Evolutionary conservation across 2,329 filamentous ascomycete species (phyloP).

Genomic region (Ceratocystis cubensis): DNA sequence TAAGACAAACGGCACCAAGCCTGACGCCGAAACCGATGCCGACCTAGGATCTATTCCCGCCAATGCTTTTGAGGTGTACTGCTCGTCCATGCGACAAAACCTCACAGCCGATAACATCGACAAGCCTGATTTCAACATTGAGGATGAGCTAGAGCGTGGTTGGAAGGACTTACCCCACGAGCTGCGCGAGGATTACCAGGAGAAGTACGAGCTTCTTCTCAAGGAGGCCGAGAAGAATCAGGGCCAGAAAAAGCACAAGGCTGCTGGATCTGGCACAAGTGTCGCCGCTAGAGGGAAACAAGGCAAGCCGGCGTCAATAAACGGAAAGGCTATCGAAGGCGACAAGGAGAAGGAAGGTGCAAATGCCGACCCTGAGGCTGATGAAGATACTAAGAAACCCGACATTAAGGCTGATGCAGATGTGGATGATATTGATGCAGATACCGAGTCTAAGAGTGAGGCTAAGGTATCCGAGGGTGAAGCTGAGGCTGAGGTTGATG

Average conservation of each 20-base stretch:
- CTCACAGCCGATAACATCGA: slow-evolving; percentile 36
- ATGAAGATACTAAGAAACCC: slow-evolving; percentile 11
- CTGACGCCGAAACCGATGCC: slow-evolving; percentile 29
- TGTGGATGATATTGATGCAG: slow-evolving; percentile 1
- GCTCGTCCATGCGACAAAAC: slow-evolving; percentile 36
- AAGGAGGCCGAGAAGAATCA: slow-evolving; percentile 28
- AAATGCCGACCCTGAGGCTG: slow-evolving; percentile 10
- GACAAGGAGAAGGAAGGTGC: slow-evolving; percentile 9
- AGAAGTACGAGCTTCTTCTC: slow-evolving; percentile 32
- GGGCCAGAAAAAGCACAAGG: slow-evolving; percentile 8
- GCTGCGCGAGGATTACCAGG: slow-evolving; percentile 39
- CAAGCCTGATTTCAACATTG: slow-evolving; percentile 30
- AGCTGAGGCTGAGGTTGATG: not conserved
- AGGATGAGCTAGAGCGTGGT: slow-evolving; percentile 42
- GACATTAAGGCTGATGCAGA: slow-evolving; percentile 15
- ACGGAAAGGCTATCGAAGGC: slow-evolving; percentile 23
- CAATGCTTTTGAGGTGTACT: slow-evolving; percentile 45
- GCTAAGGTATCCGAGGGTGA: slow-evolving; percentile 16
- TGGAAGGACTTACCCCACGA: slow-evolving; percentile 43
- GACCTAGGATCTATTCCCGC: slow-evolving; percentile 32
- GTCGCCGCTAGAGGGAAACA: slow-evolving; percentile 10
- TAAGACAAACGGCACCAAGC: slow-evolving; percentile 31
- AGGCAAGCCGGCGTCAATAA: slow-evolving; percentile 23
- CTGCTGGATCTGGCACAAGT: slow-evolving; percentile 11
- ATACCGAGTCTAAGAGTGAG: slow-evolving; percentile 14